A percentile compares a stretch with the other conserved stretches of the same genome.
These are phyloP conservation scores for Aspergillus haitiensis DNA, from an alignment of 495 filamentous ascomycete genomes.

Conservation along the genomic window DNA sequence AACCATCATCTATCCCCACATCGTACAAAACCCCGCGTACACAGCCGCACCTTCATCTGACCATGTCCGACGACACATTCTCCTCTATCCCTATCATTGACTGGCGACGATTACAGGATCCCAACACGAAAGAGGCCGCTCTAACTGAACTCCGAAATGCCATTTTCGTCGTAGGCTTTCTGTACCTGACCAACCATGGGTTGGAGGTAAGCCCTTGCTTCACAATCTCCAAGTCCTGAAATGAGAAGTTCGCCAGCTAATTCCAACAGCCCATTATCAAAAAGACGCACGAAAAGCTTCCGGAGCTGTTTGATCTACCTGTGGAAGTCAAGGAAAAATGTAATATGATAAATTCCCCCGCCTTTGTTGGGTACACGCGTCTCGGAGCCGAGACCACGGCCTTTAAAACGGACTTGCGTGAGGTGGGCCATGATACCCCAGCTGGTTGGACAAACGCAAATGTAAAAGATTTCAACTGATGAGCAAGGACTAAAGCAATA, in stretches of 20 bases:
- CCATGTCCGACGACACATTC: constrained; percentile 51
- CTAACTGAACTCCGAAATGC: constrained; percentile 71
- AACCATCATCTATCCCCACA: no score
- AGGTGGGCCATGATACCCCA: constrained; percentile 24
- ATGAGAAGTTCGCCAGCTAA: neutral
- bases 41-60: neutral
- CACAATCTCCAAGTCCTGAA: neutral
- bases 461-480: neutral
- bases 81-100: constrained; percentile 60
- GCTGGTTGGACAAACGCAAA: neutral
- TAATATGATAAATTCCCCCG: constrained; percentile 82
- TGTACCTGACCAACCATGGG: constrained; percentile 87
- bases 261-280: constrained; percentile 64
- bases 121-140: constrained; percentile 70
- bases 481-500: constrained; percentile 35
- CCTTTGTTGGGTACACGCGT: constrained; percentile 52
- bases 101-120: constrained; percentile 57
- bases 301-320: constrained; percentile 78
- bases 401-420: constrained; percentile 41
- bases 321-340: constrained; percentile 72
- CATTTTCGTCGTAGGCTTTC: constrained; percentile 84
- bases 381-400: constrained; percentile 53
- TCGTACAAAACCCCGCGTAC: no score
- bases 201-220: constrained; percentile 51
- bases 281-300: constrained; percentile 67